Evolutionary conservation across 2,329 filamentous ascomycete species (phyloP).

Genomic region (Aspergillus glaucus): DNA sequence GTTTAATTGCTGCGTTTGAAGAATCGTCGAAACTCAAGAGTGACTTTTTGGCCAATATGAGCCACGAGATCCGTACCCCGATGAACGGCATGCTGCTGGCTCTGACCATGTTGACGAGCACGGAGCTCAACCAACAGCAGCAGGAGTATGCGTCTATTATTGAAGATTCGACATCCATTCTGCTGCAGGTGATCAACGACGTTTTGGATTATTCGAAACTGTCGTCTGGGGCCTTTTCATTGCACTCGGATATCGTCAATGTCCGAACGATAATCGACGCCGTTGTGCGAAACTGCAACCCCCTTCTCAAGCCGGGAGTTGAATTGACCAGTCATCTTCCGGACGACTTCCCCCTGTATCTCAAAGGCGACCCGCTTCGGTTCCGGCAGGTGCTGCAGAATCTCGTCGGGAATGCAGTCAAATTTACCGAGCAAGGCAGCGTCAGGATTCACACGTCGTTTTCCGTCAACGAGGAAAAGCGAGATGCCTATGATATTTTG

Average conservation of each 20-base stretch:
- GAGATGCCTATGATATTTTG: conserved; percentile 40
- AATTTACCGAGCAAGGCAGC: conserved; percentile 54
- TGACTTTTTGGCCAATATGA: conserved; percentile 59
- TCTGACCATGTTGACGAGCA: conserved; percentile 52
- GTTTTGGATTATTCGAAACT: conserved; percentile 63
- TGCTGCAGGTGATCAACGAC: conserved; percentile 59
- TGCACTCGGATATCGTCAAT: conserved; percentile 49
- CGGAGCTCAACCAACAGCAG: conserved; percentile 48
- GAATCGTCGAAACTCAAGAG: conserved; percentile 59
- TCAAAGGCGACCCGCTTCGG: conserved; percentile 53
- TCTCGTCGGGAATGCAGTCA: conserved; percentile 54
- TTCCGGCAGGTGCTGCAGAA: conserved; percentile 60
- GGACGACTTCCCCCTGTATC: conserved; percentile 43
- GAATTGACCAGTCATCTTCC: conserved; percentile 41
- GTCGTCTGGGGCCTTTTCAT: conserved; percentile 53
- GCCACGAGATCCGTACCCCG: conserved; percentile 58
- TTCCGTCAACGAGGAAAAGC: conserved; percentile 35
- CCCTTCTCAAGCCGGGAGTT: conserved; percentile 43
- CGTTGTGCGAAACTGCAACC: conserved; percentile 47
- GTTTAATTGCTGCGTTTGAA: conserved; percentile 52
- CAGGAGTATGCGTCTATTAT: conserved; percentile 53
- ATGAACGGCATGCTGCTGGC: conserved; percentile 59
- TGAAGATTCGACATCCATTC: conserved; percentile 52
- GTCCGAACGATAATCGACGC: conserved; percentile 41
- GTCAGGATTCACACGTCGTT: conserved; percentile 43